phyloP scores from a whole-genome alignment of 2,329 filamentous ascomycete genomes.

The Fusarium miscanthi region DNA sequence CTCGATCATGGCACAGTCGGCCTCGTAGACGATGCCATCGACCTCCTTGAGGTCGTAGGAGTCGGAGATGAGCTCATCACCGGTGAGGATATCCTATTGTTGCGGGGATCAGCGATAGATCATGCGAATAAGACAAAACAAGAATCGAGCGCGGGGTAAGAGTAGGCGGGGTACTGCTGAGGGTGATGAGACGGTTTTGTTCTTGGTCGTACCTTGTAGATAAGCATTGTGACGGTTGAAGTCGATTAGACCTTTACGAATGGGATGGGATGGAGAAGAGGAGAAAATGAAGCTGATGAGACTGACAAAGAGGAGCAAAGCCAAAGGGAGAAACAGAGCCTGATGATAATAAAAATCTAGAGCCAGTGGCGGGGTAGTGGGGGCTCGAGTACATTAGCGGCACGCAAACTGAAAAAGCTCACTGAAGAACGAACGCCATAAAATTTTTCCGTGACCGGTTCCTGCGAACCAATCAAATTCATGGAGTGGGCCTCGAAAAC shows the following conservation, averaged over 20 bases:
- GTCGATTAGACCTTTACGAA: conserved; percentile 32
- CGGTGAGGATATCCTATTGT: conserved; percentile 84
- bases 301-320: conserved; percentile 35
- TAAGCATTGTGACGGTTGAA: conserved; percentile 73
- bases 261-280: conserved; percentile 22
- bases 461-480: background rate
- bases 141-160: conserved; percentile 33
- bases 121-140: conserved; percentile 24
- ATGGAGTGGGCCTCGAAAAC: conserved; percentile 1
- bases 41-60: conserved; percentile 86
- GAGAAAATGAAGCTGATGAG: conserved; percentile 29
- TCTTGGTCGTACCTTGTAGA: conserved; percentile 69
- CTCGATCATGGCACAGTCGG: conserved; percentile 90
- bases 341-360: conserved; percentile 45
- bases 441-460: conserved; percentile 14
- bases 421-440: conserved; percentile 16
- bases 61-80: conserved; percentile 97
- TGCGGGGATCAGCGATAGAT: conserved; percentile 46
- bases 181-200: background rate
- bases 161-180: conserved; percentile 13
- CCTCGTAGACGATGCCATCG: conserved; percentile 86
- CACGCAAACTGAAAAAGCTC: conserved; percentile 18
- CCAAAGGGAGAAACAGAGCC: conserved; percentile 34
- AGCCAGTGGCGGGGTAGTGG: conserved; percentile 42
- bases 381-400: conserved; percentile 32